Conservation (phyloP, 768 basidiomycete genomes). For the Coprinopsis cinerea region DNA sequence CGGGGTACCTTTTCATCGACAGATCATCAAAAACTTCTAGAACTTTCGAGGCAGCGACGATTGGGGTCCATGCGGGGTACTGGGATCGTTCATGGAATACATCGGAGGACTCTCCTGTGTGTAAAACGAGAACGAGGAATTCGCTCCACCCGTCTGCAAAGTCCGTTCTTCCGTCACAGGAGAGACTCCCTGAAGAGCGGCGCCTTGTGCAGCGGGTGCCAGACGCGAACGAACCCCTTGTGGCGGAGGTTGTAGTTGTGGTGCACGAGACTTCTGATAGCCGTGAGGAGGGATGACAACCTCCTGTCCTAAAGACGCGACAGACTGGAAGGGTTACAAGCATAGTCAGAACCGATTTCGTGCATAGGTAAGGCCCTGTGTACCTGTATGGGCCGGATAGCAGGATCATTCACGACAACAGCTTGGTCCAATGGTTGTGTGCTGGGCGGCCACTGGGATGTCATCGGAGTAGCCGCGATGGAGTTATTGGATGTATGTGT, state of each 20-base stretch:
- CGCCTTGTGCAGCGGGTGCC: conserved; percentile 4
- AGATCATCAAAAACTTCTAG: too few relatives aligned
- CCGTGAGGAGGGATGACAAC: not conserved
- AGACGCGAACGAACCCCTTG: not conserved
- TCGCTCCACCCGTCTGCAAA: too few relatives aligned
- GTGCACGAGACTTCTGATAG: conserved; percentile 1
- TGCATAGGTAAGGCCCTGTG: not conserved
- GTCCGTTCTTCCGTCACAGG: not conserved
- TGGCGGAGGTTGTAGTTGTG: conserved; percentile 6
- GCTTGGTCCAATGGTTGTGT: not conserved
- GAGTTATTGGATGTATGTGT: too few relatives aligned
- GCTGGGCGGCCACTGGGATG: too few relatives aligned
- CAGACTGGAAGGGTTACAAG: too few relatives aligned
- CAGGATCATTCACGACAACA: not conserved
- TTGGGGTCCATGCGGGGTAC: not conserved
- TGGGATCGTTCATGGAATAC: not conserved
- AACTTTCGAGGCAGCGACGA: not conserved
- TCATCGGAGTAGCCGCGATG: too few relatives aligned
- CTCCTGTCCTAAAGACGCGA: too few relatives aligned
- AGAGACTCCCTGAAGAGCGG: not conserved
- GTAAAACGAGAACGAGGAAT: too few relatives aligned
- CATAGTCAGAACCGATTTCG: not conserved
- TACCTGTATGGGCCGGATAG: not conserved
- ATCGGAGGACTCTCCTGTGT: too few relatives aligned
- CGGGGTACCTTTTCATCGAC: too few relatives aligned